Percentiles rank a stretch among this genome's conserved stretches.
phyloP scores from a whole-genome alignment of 768 basidiomycete genomes.

The Trametes elegans region DNA sequence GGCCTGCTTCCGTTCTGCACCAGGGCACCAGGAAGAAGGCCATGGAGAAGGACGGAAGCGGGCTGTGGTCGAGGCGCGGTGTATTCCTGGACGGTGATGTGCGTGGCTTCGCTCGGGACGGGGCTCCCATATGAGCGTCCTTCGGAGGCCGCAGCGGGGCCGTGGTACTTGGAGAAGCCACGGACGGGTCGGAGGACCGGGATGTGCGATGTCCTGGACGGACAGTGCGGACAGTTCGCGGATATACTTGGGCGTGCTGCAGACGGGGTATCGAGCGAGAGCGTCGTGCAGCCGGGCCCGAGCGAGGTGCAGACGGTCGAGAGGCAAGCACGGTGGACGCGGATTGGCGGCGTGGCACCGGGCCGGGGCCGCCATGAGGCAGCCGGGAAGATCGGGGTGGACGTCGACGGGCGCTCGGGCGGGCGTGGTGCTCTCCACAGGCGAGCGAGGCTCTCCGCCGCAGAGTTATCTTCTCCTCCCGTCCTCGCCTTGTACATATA shows the following conservation, averaged over 20 bases:
- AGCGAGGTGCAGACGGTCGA: not conserved
- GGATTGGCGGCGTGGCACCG: not conserved
- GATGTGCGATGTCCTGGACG: not conserved
- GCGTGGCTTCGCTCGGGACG: not conserved
- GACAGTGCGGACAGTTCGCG: not conserved
- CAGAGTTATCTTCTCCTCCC: not conserved
- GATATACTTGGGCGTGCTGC: not conserved
- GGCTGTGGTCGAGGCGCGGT: not conserved
- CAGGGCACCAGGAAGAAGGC: not conserved
- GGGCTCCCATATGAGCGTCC: not conserved
- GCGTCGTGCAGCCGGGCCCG: not conserved
- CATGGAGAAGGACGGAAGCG: not conserved
- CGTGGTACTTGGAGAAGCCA: slow-evolving; percentile 6
- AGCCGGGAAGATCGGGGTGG: not conserved
- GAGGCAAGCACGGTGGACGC: not conserved
- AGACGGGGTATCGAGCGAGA: not conserved
- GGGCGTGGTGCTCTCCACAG: slow-evolving; percentile 11
- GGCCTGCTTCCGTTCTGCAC: not conserved
- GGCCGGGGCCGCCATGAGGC: not conserved
- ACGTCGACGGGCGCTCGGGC: not conserved
- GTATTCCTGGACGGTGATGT: slow-evolving; percentile 4
- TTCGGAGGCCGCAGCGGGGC: not conserved
- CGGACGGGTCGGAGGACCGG: slow-evolving; percentile 11
- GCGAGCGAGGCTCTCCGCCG: not conserved
- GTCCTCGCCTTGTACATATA: slow-evolving; percentile 19